These are phyloP conservation scores for Boletus rubescentipes DNA, from an alignment of 768 basidiomycete genomes.

Conservation along the genomic window DNA sequence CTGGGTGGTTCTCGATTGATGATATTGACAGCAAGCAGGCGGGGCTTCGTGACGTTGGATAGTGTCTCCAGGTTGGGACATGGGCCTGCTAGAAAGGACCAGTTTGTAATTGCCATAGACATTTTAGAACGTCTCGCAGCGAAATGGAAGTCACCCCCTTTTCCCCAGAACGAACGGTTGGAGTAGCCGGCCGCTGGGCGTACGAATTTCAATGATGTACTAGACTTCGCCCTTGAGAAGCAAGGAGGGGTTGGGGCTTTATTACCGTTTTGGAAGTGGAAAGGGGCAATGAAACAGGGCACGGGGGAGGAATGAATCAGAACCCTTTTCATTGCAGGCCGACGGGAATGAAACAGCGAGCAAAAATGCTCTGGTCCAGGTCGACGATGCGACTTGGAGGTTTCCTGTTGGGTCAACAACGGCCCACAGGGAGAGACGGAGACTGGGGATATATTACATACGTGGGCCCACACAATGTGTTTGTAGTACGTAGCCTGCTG, in stretches of 20 bases:
- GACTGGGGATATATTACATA: slow-evolving; percentile 22
- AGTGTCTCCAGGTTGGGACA: background rate
- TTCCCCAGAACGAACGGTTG: slow-evolving; percentile 1
- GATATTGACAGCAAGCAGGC: slow-evolving; percentile 12
- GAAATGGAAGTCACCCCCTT: slow-evolving; percentile 9
- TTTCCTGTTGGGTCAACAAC: slow-evolving; percentile 8
- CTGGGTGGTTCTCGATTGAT: slow-evolving; percentile 9
- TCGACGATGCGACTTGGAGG: slow-evolving; percentile 3
- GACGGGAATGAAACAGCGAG: slow-evolving; percentile 25
- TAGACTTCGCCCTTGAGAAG: slow-evolving; percentile 10
- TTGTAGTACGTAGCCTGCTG: slow-evolving; percentile 28
- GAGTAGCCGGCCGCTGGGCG: slow-evolving; percentile 6
- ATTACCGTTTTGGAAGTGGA: slow-evolving; percentile 7
- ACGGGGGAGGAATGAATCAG: slow-evolving; percentile 10
- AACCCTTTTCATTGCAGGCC: background rate
- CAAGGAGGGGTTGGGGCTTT: background rate
- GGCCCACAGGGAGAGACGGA: slow-evolving; percentile 4
- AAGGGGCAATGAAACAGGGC: slow-evolving; percentile 18
- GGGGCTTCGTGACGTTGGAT: slow-evolving; percentile 1
- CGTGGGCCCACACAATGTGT: slow-evolving; percentile 7
- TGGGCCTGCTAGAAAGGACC: background rate
- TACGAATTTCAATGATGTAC: slow-evolving; percentile 16
- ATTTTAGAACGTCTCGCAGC: background rate
- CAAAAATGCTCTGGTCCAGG: background rate
- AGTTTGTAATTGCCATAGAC: slow-evolving; percentile 14